These are phyloP conservation scores for Leishmania braziliensis DNA, from an alignment of 208 protist genomes.

Conservation along the genomic window DNA sequence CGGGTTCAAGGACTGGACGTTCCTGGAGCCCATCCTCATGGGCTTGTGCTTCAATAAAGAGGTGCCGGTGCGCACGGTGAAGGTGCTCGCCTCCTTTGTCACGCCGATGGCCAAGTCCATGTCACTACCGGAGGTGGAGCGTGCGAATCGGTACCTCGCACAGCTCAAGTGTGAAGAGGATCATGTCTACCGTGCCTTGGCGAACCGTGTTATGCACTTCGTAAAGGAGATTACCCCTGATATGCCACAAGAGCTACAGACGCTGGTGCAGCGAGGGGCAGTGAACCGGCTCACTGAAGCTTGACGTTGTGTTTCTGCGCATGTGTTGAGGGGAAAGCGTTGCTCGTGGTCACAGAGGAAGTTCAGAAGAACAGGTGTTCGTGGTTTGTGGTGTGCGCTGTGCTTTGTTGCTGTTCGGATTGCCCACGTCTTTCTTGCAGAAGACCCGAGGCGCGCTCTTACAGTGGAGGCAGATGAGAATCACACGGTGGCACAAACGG, in stretches of 20 bases:
- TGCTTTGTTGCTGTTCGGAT: background rate
- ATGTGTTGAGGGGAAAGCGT: background rate
- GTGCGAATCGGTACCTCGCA: conserved; percentile 83
- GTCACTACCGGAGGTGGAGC: conserved; percentile 75
- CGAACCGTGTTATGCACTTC: conserved; percentile 79
- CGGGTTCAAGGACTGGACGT: conserved; percentile 76
- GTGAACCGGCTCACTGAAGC: conserved; percentile 29
- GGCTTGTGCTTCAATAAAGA: conserved; percentile 60
- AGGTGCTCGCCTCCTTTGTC: conserved; percentile 67
- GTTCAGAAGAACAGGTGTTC: background rate
- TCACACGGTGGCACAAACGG: background rate
- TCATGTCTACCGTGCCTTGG: conserved; percentile 79
- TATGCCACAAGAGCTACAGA: conserved; percentile 83
- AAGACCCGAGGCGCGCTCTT: background rate
- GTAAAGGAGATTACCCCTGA: conserved; percentile 91
- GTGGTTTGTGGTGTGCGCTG: background rate
- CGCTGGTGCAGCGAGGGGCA: conserved; percentile 76
- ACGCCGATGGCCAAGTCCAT: conserved; percentile 73
- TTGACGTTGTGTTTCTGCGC: background rate
- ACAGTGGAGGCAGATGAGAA: background rate
- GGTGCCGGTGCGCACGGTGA: conserved; percentile 43
- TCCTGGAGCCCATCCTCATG: conserved; percentile 79
- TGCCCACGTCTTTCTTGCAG: background rate
- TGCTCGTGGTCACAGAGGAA: background rate
- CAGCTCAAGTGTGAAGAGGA: conserved; percentile 82